phyloP scores from a whole-genome alignment of 371 early-diverging fungal genomes.

The Lichtheimia ramosa region DNA sequence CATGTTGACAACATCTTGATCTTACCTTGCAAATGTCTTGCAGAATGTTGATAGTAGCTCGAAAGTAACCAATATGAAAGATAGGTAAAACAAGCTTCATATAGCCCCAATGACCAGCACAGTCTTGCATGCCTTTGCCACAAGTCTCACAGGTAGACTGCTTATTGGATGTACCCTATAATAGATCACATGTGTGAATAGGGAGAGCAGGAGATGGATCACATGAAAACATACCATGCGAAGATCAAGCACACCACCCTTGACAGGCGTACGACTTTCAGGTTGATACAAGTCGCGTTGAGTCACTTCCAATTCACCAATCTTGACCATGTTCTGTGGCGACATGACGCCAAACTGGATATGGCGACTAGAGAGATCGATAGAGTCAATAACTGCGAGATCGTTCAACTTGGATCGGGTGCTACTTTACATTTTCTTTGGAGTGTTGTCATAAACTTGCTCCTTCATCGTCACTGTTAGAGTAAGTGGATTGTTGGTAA shows the following conservation, averaged over 20 bases:
- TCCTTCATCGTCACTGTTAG: constrained; percentile 63
- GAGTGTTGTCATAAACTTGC: constrained; percentile 74
- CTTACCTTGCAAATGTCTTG: constrained; percentile 97
- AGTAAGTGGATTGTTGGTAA: no score
- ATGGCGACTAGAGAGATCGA: constrained; percentile 58
- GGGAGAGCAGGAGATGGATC: not conserved
- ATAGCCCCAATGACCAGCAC: constrained; percentile 99
- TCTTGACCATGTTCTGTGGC: constrained; percentile 78
- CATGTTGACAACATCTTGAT: not conserved
- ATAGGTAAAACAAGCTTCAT: constrained; percentile 95
- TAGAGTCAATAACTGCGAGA: not conserved
- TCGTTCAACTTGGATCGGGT: constrained; percentile 3
- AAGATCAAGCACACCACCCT: constrained; percentile 89
- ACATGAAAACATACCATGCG: constrained; percentile 60
- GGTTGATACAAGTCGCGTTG: constrained; percentile 92
- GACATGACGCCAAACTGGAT: constrained; percentile 92
- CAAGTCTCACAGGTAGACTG: constrained; percentile 90
- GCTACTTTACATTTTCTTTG: constrained; percentile 73
- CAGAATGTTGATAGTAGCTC: constrained; percentile 84
- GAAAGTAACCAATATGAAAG: constrained; percentile 98
- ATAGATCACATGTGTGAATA: not conserved
- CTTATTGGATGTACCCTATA: constrained; percentile 90
- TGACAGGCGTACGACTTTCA: constrained; percentile 76
- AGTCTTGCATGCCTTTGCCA: constrained; percentile 85
- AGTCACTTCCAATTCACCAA: constrained; percentile 88